Conservation (phyloP, 345 rosid species). For the Salix brachista region DNA sequence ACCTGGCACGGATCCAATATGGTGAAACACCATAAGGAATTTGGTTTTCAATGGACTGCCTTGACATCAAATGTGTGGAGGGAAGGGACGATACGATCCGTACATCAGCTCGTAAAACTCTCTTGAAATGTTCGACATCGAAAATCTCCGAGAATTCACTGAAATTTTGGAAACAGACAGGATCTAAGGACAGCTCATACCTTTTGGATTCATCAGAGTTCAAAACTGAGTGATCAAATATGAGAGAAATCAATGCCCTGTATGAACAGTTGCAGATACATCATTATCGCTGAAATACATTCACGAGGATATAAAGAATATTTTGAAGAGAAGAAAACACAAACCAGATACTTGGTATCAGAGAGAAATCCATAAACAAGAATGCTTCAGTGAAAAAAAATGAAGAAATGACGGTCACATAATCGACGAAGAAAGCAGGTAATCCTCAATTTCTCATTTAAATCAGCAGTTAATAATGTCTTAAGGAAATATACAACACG, state of each 20-base stretch:
- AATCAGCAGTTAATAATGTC: background rate
- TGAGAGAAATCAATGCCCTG: background rate
- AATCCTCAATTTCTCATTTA: background rate
- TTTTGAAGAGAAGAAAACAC: background rate
- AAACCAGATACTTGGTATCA: background rate
- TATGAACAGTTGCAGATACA: background rate
- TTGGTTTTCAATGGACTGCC: conserved; percentile 49
- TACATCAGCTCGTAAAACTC: conserved; percentile 51
- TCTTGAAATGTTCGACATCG: conserved; percentile 64
- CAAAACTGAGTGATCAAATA: too few relatives aligned
- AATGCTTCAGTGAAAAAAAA: background rate
- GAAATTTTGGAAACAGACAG: conserved; percentile 14
- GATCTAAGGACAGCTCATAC: background rate
- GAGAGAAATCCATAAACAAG: background rate
- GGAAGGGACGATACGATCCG: conserved; percentile 66
- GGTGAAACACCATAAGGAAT: conserved; percentile 61
- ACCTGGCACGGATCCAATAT: conserved; percentile 62
- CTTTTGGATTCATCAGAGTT: background rate
- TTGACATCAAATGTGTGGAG: conserved; percentile 57
- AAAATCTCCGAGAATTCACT: conserved; percentile 68
- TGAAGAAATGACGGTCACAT: background rate
- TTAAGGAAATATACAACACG: background rate
- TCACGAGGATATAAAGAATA: background rate
- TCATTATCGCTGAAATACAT: background rate
- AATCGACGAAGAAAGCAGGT: background rate